Evolutionary conservation across 169 alveolate genomes (phyloP).

Genomic region (Plasmodium cynomolgi): DNA sequence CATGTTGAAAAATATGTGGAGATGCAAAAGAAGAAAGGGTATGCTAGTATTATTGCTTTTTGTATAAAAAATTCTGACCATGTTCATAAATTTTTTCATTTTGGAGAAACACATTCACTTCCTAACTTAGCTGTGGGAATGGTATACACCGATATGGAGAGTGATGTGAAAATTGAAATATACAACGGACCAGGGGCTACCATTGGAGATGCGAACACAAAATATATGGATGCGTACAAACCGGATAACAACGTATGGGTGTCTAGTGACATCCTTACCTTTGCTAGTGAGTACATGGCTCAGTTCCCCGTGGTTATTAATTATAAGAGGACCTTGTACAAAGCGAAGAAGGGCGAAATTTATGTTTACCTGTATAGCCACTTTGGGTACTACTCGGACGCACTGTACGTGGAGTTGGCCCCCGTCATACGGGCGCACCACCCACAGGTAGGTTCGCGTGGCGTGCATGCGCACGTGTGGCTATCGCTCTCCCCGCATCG

Average conservation of each 20-base stretch:
- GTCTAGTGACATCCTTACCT: conserved; percentile 19
- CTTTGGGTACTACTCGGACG: conserved; percentile 37
- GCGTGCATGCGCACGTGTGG: no score
- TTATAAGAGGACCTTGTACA: conserved; percentile 14
- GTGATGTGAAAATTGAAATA: conserved; percentile 45
- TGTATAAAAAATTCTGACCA: conserved; percentile 36
- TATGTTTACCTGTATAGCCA: conserved; percentile 26
- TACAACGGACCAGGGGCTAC: conserved; percentile 72
- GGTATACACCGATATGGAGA: conserved; percentile 20
- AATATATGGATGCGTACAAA: conserved; percentile 34
- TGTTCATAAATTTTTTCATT: conserved; percentile 57
- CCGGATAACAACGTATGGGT: conserved; percentile 43
- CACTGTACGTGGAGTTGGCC: conserved; percentile 29
- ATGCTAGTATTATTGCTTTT: conserved; percentile 73
- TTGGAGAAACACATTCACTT: conserved; percentile 66
- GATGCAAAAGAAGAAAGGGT: conserved; percentile 61
- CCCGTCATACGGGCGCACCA: conserved; percentile 11
- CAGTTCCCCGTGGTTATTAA: conserved; percentile 55
- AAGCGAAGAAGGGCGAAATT: conserved; percentile 21
- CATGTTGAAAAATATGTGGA: conserved; percentile 62
- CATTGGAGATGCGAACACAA: conserved; percentile 4
- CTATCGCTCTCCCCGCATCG: no score
- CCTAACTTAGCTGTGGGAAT: conserved; percentile 62
- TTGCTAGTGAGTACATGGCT: conserved; percentile 47
- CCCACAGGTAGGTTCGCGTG: conserved; percentile 6